Conservation (phyloP, 176 grass and related monocot species). For the Paspalum vaginatum region DNA sequence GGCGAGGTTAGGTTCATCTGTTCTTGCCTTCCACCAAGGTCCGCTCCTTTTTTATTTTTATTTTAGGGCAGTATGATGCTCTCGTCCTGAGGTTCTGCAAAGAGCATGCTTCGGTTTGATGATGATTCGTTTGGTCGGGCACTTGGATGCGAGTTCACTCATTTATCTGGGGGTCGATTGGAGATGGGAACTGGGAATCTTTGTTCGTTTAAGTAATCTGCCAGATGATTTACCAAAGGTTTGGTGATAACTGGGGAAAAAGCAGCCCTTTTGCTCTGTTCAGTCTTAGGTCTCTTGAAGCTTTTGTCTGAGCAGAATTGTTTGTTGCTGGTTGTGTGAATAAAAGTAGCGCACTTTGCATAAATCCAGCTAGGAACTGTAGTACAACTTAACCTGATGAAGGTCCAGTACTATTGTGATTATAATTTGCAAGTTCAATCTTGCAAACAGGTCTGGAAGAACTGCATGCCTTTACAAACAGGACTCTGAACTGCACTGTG, state of each 20-base stretch:
- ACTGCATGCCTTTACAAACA: background rate
- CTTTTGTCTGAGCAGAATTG: constrained; percentile 14
- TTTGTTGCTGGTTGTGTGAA: constrained; percentile 10
- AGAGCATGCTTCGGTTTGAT: background rate
- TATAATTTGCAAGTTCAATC: constrained; percentile 3
- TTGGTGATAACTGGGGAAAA: background rate
- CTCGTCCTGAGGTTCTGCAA: constrained; percentile 1
- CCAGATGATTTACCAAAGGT: background rate
- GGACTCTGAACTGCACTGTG: background rate
- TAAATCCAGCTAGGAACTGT: background rate
- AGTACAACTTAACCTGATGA: background rate
- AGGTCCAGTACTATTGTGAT: background rate
- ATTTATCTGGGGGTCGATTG: background rate
- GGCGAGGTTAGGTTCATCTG: background rate
- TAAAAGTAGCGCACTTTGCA: background rate
- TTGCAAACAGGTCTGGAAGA: background rate
- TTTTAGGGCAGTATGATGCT: constrained; percentile 13
- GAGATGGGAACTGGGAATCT: background rate
- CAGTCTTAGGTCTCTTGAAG: background rate
- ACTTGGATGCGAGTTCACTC: background rate
- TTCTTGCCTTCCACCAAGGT: background rate
- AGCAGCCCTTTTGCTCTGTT: background rate
- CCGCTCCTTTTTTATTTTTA: background rate
- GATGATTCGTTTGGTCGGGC: background rate
- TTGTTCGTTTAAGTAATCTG: background rate